Evolutionary conservation across 495 filamentous ascomycete species (phyloP).

Genomic region (Lophiotrema nucula): DNA sequence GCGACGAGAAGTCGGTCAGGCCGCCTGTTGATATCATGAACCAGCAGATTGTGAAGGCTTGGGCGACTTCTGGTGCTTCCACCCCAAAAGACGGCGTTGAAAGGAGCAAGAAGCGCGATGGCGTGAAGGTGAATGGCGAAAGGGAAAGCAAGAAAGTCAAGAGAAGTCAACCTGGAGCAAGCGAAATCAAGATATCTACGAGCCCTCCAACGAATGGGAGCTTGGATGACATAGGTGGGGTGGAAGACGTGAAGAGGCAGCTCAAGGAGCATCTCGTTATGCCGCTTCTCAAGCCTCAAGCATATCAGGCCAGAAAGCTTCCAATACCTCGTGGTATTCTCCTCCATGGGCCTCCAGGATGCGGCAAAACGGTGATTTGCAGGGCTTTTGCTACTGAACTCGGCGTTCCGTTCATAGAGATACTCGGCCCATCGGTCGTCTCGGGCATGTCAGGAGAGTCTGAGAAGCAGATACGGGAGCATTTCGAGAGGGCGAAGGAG

Average conservation of each 20-base stretch:
- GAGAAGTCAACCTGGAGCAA: conserved; percentile 47
- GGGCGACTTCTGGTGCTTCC: conserved; percentile 47
- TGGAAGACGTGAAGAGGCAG: conserved; percentile 74
- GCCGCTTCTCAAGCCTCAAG: conserved; percentile 67
- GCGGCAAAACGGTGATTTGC: conserved; percentile 92
- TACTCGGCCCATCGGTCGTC: conserved; percentile 85
- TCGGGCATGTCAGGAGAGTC: conserved; percentile 96
- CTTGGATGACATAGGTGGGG: conserved; percentile 79
- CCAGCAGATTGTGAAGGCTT: conserved; percentile 66
- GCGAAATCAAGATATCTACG: conserved; percentile 51
- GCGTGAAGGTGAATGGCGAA: conserved; percentile 63
- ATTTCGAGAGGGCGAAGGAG: conserved; percentile 84
- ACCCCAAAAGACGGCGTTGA: conserved; percentile 29
- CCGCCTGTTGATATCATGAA: conserved; percentile 72
- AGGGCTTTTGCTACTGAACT: conserved; percentile 86
- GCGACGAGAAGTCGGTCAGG: conserved; percentile 20
- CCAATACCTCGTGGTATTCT: conserved; percentile 84
- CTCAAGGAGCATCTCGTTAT: conserved; percentile 79
- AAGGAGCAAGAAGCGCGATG: conserved; percentile 30
- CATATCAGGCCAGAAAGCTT: conserved; percentile 57
- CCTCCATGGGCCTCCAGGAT: conserved; percentile 89
- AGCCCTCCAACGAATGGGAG: conserved; percentile 73
- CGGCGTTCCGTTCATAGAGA: conserved; percentile 80
- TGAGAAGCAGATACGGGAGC: conserved; percentile 87
- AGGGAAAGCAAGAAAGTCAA: conserved; percentile 42